These are phyloP conservation scores for Ganoderma multipileum DNA, from an alignment of 1,284 basidiomycete species.

Conservation along the genomic window DNA sequence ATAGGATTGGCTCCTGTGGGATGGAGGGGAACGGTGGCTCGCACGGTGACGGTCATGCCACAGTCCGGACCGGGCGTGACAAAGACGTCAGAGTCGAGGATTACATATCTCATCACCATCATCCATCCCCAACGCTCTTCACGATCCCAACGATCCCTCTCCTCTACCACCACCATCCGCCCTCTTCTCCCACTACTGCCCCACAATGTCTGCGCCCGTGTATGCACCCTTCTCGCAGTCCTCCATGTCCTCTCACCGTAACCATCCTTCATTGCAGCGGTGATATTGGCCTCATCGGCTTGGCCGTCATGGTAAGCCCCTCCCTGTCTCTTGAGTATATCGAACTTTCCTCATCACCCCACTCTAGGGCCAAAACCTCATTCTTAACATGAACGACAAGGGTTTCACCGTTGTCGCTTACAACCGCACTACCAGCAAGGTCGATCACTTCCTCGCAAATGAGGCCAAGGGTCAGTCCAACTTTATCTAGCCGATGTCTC, in stretches of 20 bases:
- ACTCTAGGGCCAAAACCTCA: constrained; percentile 90
- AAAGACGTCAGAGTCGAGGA: constrained; percentile 35
- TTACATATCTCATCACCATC: constrained; percentile 45
- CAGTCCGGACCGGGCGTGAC: constrained; percentile 33
- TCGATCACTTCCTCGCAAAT: constrained; percentile 94
- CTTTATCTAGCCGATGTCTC: constrained; percentile 34
- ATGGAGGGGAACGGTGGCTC: constrained; percentile 27
- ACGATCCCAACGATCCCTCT: constrained; percentile 31
- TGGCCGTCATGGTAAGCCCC: constrained; percentile 90
- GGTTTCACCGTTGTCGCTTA: constrained; percentile 97
- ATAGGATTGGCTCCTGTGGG: constrained; percentile 11
- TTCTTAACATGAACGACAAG: constrained; percentile 99
- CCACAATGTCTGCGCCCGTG: constrained; percentile 52
- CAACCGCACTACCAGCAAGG: constrained; percentile 98
- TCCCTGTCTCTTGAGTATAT: constrained; percentile 28
- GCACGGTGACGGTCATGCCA: constrained; percentile 36
- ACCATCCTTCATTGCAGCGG: constrained; percentile 56
- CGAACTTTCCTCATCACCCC: constrained; percentile 25
- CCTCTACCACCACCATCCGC: constrained; percentile 39
- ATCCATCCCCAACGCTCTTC: constrained; percentile 28
- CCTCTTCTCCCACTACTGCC: constrained; percentile 33
- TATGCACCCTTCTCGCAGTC: constrained; percentile 38
- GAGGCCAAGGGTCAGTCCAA: constrained; percentile 89
- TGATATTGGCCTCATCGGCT: constrained; percentile 93
- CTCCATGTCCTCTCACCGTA: constrained; percentile 12